A percentile compares a stretch with the other conserved stretches of the same genome.
phyloP scores from a whole-genome alignment of 2,329 filamentous ascomycete species.

The Rutstroemia sp. region DNA sequence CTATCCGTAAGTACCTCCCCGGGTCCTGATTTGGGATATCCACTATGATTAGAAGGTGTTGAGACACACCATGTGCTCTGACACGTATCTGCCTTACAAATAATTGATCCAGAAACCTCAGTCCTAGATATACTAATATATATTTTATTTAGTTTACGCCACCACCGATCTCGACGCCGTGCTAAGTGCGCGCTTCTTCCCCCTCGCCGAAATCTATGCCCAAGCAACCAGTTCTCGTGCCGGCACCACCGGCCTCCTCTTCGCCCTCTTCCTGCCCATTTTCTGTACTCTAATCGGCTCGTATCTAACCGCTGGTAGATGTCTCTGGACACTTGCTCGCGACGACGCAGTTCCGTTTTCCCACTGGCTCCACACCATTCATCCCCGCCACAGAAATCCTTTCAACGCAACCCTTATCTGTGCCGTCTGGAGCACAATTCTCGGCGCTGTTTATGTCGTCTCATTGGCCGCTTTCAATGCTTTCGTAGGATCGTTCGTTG shows the following conservation, averaged over 20 bases:
- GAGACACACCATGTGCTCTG: too few species aligned
- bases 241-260: conserved; percentile 44
- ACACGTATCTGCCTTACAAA: not conserved
- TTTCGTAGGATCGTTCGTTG: conserved; percentile 53
- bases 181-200: conserved; percentile 45
- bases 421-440: conserved; percentile 42
- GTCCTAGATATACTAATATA: not conserved
- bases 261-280: conserved; percentile 46
- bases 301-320: conserved; percentile 54
- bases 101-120: not conserved
- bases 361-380: conserved; percentile 39
- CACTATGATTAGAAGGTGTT: not conserved
- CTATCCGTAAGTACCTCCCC: conserved; percentile 27
- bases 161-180: conserved; percentile 48
- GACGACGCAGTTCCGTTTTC: conserved; percentile 50
- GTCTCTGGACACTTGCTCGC: conserved; percentile 54
- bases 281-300: conserved; percentile 45
- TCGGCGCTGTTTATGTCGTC: conserved; percentile 60
- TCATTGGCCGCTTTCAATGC: conserved; percentile 59
- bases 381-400: conserved; percentile 40
- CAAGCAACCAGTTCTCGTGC: conserved; percentile 46
- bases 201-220: conserved; percentile 58
- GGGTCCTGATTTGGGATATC: not conserved
- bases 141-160: conserved; percentile 39
- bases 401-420: conserved; percentile 48